phyloP scores from a whole-genome alignment of 768 basidiomycete species.

The Rhizopogon vinicolor region DNA sequence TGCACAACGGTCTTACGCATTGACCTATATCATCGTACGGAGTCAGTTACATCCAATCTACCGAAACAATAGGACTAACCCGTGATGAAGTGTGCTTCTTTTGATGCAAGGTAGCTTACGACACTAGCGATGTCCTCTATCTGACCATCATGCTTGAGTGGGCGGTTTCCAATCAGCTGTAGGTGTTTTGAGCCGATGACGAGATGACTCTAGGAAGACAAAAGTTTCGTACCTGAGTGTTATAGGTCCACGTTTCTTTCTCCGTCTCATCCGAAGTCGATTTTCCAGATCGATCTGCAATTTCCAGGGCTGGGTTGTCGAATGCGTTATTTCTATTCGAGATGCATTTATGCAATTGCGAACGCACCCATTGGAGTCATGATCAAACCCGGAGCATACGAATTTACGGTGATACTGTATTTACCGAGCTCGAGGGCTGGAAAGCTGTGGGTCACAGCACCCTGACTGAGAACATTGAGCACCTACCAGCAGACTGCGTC shows the following conservation, averaged over 20 bases:
- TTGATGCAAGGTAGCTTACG: conserved; percentile 21
- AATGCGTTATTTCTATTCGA: not conserved
- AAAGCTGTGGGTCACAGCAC: not conserved
- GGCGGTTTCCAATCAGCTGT: not conserved
- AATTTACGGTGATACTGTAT: conserved; percentile 26
- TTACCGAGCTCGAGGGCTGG: conserved; percentile 16
- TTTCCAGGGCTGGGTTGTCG: not conserved
- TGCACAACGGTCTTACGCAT: not conserved
- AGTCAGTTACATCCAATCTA: not conserved
- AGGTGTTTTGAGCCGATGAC: not conserved
- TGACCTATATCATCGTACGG: not conserved
- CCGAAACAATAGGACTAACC: conserved; percentile 7
- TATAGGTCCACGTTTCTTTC: not conserved
- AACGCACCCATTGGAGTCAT: conserved; percentile 13
- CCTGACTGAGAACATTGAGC: not conserved
- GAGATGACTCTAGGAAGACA: not conserved
- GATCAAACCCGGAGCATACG: conserved; percentile 28
- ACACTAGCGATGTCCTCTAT: conserved; percentile 19
- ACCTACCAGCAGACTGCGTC: conserved; percentile 14
- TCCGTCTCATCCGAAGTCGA: not conserved
- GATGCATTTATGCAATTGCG: not conserved
- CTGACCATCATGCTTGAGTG: conserved; percentile 1
- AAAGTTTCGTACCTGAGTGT: not conserved
- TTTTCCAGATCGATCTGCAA: not conserved
- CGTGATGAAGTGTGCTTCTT: conserved; percentile 23